Evolutionary conservation across 2,329 filamentous ascomycete species (phyloP), one percentile per base, ranked within the genome.

Genomic region (Hypoxylon sp.): DNA sequence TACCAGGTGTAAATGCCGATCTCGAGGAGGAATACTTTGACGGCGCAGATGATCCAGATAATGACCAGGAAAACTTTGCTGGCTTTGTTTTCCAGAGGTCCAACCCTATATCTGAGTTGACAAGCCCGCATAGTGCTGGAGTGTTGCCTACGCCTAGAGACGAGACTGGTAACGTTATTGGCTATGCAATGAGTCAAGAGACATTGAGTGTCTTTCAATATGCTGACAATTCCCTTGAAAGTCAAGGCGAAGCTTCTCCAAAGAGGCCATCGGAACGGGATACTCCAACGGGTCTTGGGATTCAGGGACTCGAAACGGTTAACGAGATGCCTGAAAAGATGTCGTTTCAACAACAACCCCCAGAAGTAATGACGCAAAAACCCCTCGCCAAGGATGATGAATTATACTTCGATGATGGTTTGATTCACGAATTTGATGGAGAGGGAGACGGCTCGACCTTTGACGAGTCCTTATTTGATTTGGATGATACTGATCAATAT

Each of bases 401-500:
- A 70, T 81, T 92, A 31, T 93, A 92, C 76, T 93, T 91, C 74
- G 89, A 92, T 69, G 89, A 89, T 74, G 90, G 89, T 2, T 79
- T 88, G 71, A 84, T 86, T 13, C 84, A 86, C 53, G 85, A 84
- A 63, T 79, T 87, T 6, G 83, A 83, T 54, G 81, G 84, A 2
- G 83, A 85, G 64, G 84, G 84, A 17, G 87, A 90, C 29, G 83
- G 84, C 1, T 81, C 82, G 0, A 83, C 86, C 1, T 93, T 94
- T 76, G 91, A 94, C 67, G 91, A 94, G 76, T 91, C 89, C 5
- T 85, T 93, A 13, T 93, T 94, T 74, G 91, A 94, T 71, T 84
- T 89, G 33, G 84, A 91, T 57, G 88, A 91, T 74, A 89, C 89
- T 13, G 86, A 91, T 77, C 78, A 84, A 69, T 90, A 87, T 74